Percentiles rank a stretch among this genome's conserved stretches.
Conservation (phyloP, 495 filamentous ascomycete genomes). For the Hypoxylon rickii region DNA sequence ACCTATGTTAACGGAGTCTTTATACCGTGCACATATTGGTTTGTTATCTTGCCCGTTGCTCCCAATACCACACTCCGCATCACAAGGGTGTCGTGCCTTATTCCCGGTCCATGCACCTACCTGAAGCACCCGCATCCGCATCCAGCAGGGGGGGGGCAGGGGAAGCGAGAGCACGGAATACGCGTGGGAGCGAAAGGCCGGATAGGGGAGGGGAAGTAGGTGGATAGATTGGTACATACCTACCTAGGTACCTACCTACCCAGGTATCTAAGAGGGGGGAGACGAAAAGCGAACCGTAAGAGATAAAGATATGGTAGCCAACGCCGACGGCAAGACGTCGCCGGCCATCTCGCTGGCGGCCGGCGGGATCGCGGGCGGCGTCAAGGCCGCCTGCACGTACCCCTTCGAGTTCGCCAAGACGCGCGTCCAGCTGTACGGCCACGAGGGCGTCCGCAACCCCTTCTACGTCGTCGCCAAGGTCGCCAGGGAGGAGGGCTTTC, state of each 20-base stretch:
- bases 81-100: too few species aligned
- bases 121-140: too few species aligned
- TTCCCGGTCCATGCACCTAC: too few species aligned
- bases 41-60: too few species aligned
- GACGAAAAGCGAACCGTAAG: not conserved
- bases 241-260: not conserved
- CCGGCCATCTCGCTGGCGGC: conserved; percentile 55
- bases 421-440: conserved; percentile 60
- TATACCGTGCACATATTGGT: too few species aligned
- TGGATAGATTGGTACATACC: too few species aligned
- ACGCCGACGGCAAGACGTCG: conserved; percentile 37
- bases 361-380: conserved; percentile 59
- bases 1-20: too few species aligned
- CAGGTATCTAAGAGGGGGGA: not conserved
- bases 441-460: conserved; percentile 56
- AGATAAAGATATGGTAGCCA: conserved; percentile 22
- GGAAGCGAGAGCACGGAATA: too few species aligned
- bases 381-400: conserved; percentile 63
- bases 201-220: too few species aligned
- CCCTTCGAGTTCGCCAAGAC: conserved; percentile 75
- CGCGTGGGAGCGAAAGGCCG: too few species aligned
- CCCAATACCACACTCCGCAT: too few species aligned
- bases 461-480: conserved; percentile 49
- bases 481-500: conserved; percentile 55
- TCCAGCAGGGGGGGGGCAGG: too few species aligned